phyloP scores from a whole-genome alignment of 345 rosid genomes.

The Gossypium bickii region DNA sequence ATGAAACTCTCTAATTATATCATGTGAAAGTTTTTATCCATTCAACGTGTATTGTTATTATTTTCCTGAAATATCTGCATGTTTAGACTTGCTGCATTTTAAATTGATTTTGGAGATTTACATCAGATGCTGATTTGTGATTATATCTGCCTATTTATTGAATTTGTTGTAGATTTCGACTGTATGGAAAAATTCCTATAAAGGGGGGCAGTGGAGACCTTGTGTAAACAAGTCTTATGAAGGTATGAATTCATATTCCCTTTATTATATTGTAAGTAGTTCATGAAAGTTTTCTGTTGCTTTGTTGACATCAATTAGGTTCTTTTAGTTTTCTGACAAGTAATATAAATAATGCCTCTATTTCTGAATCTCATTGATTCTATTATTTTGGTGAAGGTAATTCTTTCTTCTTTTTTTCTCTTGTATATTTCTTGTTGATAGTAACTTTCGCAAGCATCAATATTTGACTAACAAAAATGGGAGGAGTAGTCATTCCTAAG shows the following conservation, averaged over 20 bases:
- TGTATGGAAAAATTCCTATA: conserved; percentile 84
- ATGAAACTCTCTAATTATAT: neutral
- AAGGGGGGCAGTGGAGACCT: conserved; percentile 76
- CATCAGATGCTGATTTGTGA: neutral
- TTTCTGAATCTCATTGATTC: too few relatives aligned
- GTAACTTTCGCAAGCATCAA: neutral
- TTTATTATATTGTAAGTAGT: neutral
- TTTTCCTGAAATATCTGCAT: neutral
- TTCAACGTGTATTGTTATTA: neutral
- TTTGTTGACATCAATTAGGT: neutral
- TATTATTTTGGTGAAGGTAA: neutral
- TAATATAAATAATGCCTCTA: neutral
- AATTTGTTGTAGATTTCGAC: conserved; percentile 59
- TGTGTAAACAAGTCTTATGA: conserved; percentile 60
- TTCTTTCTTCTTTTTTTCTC: neutral
- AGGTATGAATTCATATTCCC: conserved; percentile 41
- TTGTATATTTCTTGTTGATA: neutral
- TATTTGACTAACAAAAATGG: neutral
- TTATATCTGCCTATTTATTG: conserved; percentile 5
- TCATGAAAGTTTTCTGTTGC: neutral
- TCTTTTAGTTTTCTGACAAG: neutral
- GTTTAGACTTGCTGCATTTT: neutral
- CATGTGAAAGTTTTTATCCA: neutral
- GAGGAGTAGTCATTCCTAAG: neutral
- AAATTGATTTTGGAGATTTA: neutral